Evolutionary conservation across 129 eudicot species (phyloP).

Genomic region (Ambrosia artemisiifolia): DNA sequence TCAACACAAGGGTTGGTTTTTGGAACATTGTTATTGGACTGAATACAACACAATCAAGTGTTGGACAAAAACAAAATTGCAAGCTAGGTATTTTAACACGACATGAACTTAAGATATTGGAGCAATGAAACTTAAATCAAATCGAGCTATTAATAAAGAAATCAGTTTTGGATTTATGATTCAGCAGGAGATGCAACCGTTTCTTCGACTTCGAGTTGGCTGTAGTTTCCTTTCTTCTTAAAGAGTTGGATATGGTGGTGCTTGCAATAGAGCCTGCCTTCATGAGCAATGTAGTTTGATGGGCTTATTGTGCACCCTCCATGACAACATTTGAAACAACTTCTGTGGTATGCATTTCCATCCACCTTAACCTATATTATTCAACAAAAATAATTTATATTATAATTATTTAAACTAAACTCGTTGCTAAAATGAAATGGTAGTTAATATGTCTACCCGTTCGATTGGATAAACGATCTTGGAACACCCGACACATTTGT

Average conservation of each 20-base stretch:
- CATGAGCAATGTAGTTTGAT: constrained; percentile 70
- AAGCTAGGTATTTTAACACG: not conserved
- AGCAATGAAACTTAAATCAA: not conserved
- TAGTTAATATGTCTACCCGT: constrained; percentile 45
- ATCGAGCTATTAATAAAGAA: constrained; percentile 3
- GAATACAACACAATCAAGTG: constrained; percentile 25
- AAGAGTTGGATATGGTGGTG: constrained; percentile 79
- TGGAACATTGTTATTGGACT: constrained; percentile 13
- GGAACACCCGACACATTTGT: constrained; percentile 71
- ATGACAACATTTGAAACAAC: constrained; percentile 74
- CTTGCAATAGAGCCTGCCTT: constrained; percentile 69
- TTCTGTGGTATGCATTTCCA: constrained; percentile 57
- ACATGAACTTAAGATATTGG: not conserved
- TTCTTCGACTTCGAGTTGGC: constrained; percentile 49
- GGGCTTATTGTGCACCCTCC: constrained; percentile 89
- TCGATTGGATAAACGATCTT: constrained; percentile 90
- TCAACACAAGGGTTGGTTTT: not conserved
- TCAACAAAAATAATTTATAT: not conserved
- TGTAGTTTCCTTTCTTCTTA: constrained; percentile 73
- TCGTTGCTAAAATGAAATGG: not conserved
- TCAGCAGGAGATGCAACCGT: constrained; percentile 16
- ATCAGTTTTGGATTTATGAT: not conserved
- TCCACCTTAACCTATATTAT: constrained; percentile 51
- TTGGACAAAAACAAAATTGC: constrained; percentile 24
- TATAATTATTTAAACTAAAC: not conserved